These are phyloP conservation scores for Chlamydomonas schloesseri DNA, from an alignment of 139 green algal species.

Conservation along the genomic window DNA sequence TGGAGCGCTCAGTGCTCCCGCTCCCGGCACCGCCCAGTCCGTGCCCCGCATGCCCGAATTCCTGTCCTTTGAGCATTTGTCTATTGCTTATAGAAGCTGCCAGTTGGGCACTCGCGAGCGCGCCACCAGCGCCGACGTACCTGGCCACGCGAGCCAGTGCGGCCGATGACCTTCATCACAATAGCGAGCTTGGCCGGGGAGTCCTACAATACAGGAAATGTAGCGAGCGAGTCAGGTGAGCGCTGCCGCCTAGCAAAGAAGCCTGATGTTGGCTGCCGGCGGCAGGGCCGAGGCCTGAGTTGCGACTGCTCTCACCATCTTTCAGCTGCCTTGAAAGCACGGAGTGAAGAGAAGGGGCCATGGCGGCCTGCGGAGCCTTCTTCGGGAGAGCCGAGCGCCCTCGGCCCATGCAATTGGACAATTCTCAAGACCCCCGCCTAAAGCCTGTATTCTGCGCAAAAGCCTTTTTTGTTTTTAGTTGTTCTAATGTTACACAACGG, in stretches of 20 bases:
- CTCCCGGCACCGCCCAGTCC: no score
- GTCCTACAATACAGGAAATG: constrained; percentile 68
- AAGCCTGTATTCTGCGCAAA: no score
- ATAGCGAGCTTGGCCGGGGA: constrained; percentile 96
- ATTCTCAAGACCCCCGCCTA: no score
- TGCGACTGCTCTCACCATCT: constrained; percentile 30
- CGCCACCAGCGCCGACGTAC: constrained; percentile 56
- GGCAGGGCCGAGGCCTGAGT: no score
- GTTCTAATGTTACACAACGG: no score
- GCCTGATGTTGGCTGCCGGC: no score
- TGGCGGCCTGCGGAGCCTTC: not conserved
- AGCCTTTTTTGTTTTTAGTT: no score
- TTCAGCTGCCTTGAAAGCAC: constrained; percentile 32
- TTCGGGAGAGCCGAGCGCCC: no score
- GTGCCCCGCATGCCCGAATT: no score
- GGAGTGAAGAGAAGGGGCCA: constrained; percentile 9
- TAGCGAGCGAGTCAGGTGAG: not conserved
- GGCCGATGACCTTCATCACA: constrained; percentile 99
- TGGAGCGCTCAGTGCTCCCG: no score
- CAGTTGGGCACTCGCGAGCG: not conserved
- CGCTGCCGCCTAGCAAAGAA: not conserved
- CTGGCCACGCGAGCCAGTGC: constrained; percentile 97
- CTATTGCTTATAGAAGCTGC: not conserved
- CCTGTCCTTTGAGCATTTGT: not conserved
- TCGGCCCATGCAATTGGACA: no score